A percentile compares a stretch with the other conserved stretches of the same genome.
phyloP scores from a whole-genome alignment of 768 basidiomycete genomes.

The Paxillus involutus region DNA sequence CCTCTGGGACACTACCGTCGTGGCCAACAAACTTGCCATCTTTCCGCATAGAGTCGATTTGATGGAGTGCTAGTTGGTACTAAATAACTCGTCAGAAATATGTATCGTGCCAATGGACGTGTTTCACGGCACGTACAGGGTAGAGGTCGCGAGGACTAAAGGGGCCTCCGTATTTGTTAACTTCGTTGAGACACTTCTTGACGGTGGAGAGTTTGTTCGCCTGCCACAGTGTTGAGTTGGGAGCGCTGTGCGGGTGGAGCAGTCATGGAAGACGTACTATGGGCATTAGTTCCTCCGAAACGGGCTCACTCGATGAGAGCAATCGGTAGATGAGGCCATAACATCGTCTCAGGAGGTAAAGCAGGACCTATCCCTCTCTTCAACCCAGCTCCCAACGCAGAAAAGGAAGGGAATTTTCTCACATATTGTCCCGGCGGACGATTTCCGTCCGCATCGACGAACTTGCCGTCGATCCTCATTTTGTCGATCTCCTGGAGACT shows the following conservation, averaged over 20 bases:
- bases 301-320: constrained; percentile 93
- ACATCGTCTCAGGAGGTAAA: constrained; percentile 92
- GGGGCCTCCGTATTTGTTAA: constrained; percentile 91
- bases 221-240: constrained; percentile 37
- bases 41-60: constrained; percentile 90
- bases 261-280: constrained; percentile 52
- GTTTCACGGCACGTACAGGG: constrained; percentile 57
- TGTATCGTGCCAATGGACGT: neutral
- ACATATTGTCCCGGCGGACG: constrained; percentile 95
- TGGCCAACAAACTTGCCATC: constrained; percentile 92
- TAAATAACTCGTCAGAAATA: constrained; percentile 28
- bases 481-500: constrained; percentile 95
- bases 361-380: constrained; percentile 60
- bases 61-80: constrained; percentile 94
- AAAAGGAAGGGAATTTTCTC: constrained; percentile 26
- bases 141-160: constrained; percentile 91
- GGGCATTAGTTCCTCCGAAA: constrained; percentile 97
- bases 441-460: constrained; percentile 91
- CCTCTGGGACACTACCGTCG: constrained; percentile 91
- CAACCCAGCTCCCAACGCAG: neutral
- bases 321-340: constrained; percentile 94
- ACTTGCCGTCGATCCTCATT: constrained; percentile 97
- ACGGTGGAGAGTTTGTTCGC: constrained; percentile 96
- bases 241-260: neutral
- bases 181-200: constrained; percentile 96